These are phyloP conservation scores for Candida railenensis DNA, from an alignment of 805 yeast species.

Conservation along the genomic window DNA sequence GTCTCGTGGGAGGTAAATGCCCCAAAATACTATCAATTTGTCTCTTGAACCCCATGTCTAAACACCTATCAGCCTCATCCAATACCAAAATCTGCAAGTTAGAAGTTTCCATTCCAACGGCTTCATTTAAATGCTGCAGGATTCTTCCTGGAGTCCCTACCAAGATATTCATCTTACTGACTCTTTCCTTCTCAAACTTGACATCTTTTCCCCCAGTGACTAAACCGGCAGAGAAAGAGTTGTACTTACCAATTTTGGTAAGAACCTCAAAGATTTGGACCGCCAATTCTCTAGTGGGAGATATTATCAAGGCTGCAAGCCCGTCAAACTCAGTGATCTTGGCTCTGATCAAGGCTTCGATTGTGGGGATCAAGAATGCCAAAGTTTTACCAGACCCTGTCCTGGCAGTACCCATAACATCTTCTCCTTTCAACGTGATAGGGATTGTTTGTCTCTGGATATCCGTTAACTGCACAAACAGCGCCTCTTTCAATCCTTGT, in stretches of 20 bases:
- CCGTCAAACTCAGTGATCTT: conserved; percentile 85
- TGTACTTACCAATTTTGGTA: conserved; percentile 73
- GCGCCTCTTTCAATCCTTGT: conserved; percentile 74
- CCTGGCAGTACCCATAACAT: conserved; percentile 82
- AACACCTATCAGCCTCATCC: conserved; percentile 90
- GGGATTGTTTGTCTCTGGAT: conserved; percentile 83
- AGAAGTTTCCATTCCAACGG: conserved; percentile 72
- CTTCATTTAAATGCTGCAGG: conserved; percentile 87
- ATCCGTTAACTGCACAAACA: conserved; percentile 78
- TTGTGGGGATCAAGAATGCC: conserved; percentile 79
- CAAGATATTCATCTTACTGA: conserved; percentile 73
- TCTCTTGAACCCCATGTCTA: conserved; percentile 90
- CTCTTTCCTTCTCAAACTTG: conserved; percentile 75
- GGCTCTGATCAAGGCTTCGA: conserved; percentile 66
- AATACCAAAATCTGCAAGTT: conserved; percentile 77
- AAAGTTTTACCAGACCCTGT: conserved; percentile 92
- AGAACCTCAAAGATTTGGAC: conserved; percentile 88
- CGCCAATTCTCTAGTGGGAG: conserved; percentile 91
- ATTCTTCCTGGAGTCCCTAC: conserved; percentile 93
- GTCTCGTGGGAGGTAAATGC: conserved; percentile 77
- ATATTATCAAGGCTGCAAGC: conserved; percentile 81
- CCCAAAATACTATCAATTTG: conserved; percentile 78
- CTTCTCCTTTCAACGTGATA: conserved; percentile 70
- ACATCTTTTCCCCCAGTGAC: conserved; percentile 94
- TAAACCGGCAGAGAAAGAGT: conserved; percentile 80